Conservation (phyloP, 495 filamentous ascomycete genomes). For the Parathielavia appendiculata region DNA sequence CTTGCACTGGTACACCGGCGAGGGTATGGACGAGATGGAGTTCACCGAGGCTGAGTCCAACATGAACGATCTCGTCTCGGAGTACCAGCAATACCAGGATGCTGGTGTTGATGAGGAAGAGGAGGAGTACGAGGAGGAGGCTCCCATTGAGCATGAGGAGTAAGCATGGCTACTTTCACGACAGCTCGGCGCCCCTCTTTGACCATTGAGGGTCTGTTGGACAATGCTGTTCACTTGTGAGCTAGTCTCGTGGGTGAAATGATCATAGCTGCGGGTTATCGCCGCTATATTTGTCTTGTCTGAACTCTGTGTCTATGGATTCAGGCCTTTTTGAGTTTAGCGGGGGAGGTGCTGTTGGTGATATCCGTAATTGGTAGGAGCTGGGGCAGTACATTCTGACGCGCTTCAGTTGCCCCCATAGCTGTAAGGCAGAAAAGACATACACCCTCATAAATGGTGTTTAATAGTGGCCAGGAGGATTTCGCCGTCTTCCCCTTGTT, state of each 20-base stretch:
- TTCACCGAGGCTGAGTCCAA: conserved; percentile 99
- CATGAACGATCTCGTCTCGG: conserved; percentile 99
- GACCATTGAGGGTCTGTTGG: background rate
- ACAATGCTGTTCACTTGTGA: conserved; percentile 8
- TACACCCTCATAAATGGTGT: conserved; percentile 2
- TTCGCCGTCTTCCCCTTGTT: background rate
- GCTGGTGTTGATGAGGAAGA: conserved; percentile 74
- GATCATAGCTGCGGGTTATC: conserved; percentile 5
- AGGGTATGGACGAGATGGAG: conserved; percentile 99
- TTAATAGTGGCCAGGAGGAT: background rate
- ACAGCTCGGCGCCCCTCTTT: background rate
- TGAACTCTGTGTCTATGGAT: background rate
- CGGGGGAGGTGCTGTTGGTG: conserved; percentile 3
- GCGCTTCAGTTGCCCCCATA: background rate
- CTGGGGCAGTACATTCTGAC: background rate
- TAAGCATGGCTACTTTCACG: conserved; percentile 20
- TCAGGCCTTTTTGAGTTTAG: background rate
- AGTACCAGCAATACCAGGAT: conserved; percentile 99
- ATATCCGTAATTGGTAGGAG: conserved; percentile 7
- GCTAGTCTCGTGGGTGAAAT: conserved; percentile 12
- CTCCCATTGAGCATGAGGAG: conserved; percentile 50
- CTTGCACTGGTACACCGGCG: conserved; percentile 99
- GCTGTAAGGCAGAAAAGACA: conserved; percentile 4
- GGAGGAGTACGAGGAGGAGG: conserved; percentile 61
- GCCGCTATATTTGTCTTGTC: conserved; percentile 6